phyloP scores from a whole-genome alignment of 768 basidiomycete species.

The Russula vinacea region DNA sequence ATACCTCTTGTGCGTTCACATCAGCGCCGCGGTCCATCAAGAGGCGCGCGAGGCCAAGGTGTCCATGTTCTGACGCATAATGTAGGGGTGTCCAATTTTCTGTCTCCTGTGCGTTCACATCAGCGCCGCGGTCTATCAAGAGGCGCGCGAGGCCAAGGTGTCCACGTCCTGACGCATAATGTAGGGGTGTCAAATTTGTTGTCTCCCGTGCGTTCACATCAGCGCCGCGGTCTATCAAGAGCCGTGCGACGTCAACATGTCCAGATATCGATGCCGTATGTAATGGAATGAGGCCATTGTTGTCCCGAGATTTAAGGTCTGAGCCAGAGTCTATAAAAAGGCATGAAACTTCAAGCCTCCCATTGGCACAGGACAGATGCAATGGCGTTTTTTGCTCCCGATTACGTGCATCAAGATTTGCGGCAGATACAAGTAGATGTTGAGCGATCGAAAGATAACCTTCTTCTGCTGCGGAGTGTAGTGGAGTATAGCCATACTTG shows the following conservation, averaged over 20 bases:
- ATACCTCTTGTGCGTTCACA: neutral
- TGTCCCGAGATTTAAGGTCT: neutral
- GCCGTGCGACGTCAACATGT: neutral
- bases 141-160: neutral
- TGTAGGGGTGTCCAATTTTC: neutral
- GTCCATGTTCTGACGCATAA: neutral
- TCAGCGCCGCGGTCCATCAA: slow-evolving; percentile 2
- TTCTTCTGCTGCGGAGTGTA: neutral
- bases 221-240: slow-evolving; percentile 2
- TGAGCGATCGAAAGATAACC: neutral
- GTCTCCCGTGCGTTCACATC: neutral
- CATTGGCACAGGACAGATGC: neutral
- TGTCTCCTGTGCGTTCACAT: neutral
- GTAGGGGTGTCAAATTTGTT: neutral
- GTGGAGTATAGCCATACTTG: neutral
- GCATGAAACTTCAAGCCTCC: neutral
- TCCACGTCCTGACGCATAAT: neutral
- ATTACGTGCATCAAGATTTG: neutral
- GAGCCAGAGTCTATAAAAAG: neutral
- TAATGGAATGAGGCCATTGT: neutral
- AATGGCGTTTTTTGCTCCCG: neutral
- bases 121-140: neutral
- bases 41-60: neutral
- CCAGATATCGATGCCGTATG: neutral
- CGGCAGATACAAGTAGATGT: neutral